Evolutionary conservation across 331 rosid species (phyloP), one percentile per base, ranked within the genome.

Genomic region (Telfairia occidentalis): DNA sequence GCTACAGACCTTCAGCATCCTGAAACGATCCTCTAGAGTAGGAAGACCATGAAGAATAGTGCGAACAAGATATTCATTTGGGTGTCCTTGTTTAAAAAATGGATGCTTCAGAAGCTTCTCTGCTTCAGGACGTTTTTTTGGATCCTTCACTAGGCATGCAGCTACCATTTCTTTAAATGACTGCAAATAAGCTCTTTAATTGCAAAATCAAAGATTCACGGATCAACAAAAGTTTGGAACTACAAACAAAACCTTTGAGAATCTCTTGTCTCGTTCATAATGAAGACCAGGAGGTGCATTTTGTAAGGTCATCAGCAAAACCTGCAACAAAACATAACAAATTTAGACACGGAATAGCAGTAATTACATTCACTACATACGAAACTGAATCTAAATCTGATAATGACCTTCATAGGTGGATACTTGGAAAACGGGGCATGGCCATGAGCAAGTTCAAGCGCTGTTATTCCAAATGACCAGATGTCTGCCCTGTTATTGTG

Each of bases 201-300:
- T 85, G 79, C 75, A 75, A 78, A 73, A 71, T 73, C 28, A n/a
- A 45, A 30, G 65, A 57, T 40, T 28, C 70, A 76, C 18, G 71
- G 78, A 78, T 12, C 37, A n/a, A 37, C 21, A 53, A 1, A 34
- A 60, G 66, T 77, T 75, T 83, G 66, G 75, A 79, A 74, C 59
- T 77, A 81, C 80, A 78, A 35, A 53, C 71, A 87, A 81, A 82
- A 95, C 99, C 99, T 95, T 95, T 59, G 99, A 90, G 85, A 95
- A 95, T 82, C 89, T 86, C 86, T 61, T 95, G 85, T 95, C 99
- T 83, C 99, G 87, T 87, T 95, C 99, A 64, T 92, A 92, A 82
- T 95, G 96, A 83, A 95, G 97, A 78, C 99, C 97, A 7, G 99
- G 99, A 70, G 99, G 97, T 70, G 99, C 99, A 87, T 92, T 95